Conservation (phyloP, 768 basidiomycete species). For the Lactarius hengduanensis region DNA sequence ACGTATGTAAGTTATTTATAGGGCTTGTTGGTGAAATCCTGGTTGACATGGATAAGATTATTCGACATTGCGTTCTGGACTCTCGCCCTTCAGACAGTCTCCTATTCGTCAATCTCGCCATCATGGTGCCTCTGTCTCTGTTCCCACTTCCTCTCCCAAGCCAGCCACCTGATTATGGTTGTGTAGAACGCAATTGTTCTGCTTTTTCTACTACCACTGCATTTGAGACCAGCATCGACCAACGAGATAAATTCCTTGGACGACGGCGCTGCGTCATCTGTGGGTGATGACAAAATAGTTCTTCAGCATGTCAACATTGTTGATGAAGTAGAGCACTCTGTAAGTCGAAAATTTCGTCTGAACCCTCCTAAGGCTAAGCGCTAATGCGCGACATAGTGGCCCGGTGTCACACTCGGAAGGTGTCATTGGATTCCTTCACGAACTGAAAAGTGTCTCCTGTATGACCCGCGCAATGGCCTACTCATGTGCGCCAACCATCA, state of each 20-base stretch:
- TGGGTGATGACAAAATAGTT: neutral
- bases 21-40: neutral
- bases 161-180: neutral
- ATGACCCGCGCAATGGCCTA: slow-evolving; percentile 11
- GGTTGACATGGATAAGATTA: too few relatives aligned
- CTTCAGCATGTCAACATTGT: neutral
- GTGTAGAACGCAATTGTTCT: neutral
- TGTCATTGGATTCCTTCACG: neutral
- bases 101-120: neutral
- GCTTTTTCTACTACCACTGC: neutral
- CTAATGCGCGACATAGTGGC: neutral
- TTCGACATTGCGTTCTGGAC: too few relatives aligned
- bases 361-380: neutral
- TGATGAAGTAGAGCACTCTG: too few relatives aligned
- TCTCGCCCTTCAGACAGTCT: too few relatives aligned
- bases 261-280: neutral
- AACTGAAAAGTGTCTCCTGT: neutral
- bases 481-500: slow-evolving; percentile 22
- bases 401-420: neutral
- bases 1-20: neutral
- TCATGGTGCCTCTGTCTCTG: neutral
- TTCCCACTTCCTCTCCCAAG: neutral
- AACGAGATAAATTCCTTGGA: slow-evolving; percentile 2
- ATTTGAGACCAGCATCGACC: neutral
- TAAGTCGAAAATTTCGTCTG: neutral